Base-by-base conservation (phyloP, 306 rosid genomes). In the Begonia loranthoides region DNA sequence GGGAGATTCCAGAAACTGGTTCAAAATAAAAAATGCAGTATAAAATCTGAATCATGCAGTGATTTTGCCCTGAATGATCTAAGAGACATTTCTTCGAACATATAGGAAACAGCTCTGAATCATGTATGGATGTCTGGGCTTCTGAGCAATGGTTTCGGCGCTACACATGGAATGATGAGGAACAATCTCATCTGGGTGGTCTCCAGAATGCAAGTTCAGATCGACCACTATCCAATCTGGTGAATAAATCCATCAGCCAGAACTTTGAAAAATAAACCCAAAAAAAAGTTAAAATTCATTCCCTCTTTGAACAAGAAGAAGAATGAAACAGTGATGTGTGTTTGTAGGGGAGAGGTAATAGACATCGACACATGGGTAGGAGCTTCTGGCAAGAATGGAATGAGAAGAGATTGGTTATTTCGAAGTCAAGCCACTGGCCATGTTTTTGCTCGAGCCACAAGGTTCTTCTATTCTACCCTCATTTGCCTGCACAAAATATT, bases 41-140 rank as follows among this genome's bases (percentile, higher is more conserved):
- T 28, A 28, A 28, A 28, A 28, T 28, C 9, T 0, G 36, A 28
- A 28, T n/a, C 36, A 28, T 7, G 3, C 36, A 5, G 36, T 28
- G 36, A 7, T 28, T 28, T 28, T 28, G 36, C 36, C 36, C 36
- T 28, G 36, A 28, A 28, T 28, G 36, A 5, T 28, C 36, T 28
- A 28, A 28, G 36, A 28, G 36, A 28, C 36, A 48, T 4, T n/a
- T 10, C 13, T 47, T 58, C 44, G 17, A 47, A 58, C 45, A 14
- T 71, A 78, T 57, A 89, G 95, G 97, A 89, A 71, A 85, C 95
- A 24, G 95, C 97, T 50, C 52, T 90, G 41, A 85, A 82, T 66
- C 95, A 82, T 72, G 95, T 90, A 15, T 90, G 94, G 95, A 90
- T 85, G 95, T 90, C 95, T 38, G 94, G 95, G 21, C 63, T 90